Percentiles rank a stretch among this genome's conserved stretches.
phyloP scores from a whole-genome alignment of 2,329 filamentous ascomycete species.

The Xylaria arbuscula region DNA sequence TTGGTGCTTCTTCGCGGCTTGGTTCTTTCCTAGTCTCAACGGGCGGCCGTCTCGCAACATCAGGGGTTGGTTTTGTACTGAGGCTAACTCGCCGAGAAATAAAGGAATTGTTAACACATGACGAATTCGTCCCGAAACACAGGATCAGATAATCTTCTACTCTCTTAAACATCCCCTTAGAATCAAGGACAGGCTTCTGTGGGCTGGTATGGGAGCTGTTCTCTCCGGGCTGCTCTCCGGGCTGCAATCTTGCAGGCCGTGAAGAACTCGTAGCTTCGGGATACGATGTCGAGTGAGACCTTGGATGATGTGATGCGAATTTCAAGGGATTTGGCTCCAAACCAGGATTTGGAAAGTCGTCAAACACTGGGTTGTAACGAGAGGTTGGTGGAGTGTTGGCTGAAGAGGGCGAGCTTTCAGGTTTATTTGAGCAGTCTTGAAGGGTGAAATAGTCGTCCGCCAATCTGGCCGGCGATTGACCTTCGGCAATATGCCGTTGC shows the following conservation, averaged over 20 bases:
- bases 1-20: constrained; percentile 53
- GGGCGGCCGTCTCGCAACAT: constrained; percentile 48
- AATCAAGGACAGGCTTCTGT: constrained; percentile 49
- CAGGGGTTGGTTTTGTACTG: constrained; percentile 46
- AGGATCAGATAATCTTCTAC: constrained; percentile 81
- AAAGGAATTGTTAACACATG: constrained; percentile 83
- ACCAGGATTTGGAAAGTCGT: constrained; percentile 52
- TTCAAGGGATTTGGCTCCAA: constrained; percentile 51
- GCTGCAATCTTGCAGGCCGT: constrained; percentile 32
- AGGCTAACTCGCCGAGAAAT: constrained; percentile 59
- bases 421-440: constrained; percentile 37
- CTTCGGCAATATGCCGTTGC: constrained; percentile 28
- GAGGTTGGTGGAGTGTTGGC: constrained; percentile 40
- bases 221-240: constrained; percentile 11
- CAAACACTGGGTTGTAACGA: constrained; percentile 50
- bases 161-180: constrained; percentile 75
- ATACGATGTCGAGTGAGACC: constrained; percentile 61
- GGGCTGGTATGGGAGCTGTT: constrained; percentile 24
- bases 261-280: constrained; percentile 50
- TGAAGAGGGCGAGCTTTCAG: constrained; percentile 42
- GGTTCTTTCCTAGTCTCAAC: constrained; percentile 51
- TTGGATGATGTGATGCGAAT: constrained; percentile 41
- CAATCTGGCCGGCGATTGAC: constrained; percentile 35
- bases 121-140: constrained; percentile 75
- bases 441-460: constrained; percentile 41